These are phyloP conservation scores for Spathaspora sp. DNA, from an alignment of 805 yeast species.

Conservation along the genomic window DNA sequence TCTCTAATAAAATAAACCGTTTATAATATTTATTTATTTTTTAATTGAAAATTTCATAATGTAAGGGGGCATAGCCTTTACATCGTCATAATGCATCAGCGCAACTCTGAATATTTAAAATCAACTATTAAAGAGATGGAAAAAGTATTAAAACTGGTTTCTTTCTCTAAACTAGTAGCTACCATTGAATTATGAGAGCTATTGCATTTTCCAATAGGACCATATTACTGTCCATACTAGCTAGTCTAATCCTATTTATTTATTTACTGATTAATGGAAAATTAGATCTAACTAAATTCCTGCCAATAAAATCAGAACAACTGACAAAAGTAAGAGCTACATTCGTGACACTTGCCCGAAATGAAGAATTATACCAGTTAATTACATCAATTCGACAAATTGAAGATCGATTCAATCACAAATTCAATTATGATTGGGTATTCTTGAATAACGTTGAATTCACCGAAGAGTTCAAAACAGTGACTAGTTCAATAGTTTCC, in stretches of 20 bases:
- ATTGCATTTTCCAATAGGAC: background rate
- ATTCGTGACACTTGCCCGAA: conserved; percentile 76
- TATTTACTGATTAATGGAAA: background rate
- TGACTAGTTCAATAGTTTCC: conserved; percentile 64
- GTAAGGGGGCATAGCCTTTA: too few relatives aligned
- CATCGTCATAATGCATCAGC: too few relatives aligned
- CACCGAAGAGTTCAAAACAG: conserved; percentile 71
- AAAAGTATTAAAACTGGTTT: too few relatives aligned
- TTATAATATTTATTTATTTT: too few relatives aligned
- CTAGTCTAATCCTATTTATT: background rate
- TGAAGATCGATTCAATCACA: conserved; percentile 84
- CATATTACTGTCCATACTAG: background rate
- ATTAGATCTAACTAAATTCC: too few relatives aligned
- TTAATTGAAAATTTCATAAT: too few relatives aligned
- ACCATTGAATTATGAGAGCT: background rate
- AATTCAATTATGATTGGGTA: conserved; percentile 90
- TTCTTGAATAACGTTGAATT: conserved; percentile 87
- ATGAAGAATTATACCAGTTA: conserved; percentile 62
- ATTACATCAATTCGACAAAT: conserved; percentile 66
- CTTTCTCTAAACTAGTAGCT: too few relatives aligned
- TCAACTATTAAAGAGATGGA: too few relatives aligned
- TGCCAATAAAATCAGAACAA: background rate
- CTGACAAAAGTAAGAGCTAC: conserved; percentile 58
- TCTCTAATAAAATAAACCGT: too few relatives aligned
- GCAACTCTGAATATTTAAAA: too few relatives aligned